Evolutionary conservation across 768 basidiomycete genomes (phyloP), one percentile per base, ranked within the genome.

Genomic region (Xanthoconium purpureum): DNA sequence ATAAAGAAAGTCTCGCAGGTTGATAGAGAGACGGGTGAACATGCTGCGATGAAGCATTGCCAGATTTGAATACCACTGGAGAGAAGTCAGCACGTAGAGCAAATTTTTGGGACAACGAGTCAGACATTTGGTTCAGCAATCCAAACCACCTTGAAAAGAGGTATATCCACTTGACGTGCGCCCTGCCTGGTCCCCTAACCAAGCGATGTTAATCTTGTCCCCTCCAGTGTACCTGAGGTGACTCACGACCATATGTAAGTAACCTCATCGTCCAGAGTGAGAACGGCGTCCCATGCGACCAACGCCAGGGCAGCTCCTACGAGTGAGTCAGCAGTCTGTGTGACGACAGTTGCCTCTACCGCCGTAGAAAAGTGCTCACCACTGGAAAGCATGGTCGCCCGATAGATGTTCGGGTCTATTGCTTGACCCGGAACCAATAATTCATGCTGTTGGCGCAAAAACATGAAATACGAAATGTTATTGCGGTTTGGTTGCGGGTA

Each of bases 61-160:
- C 55, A 55, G 18, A 56, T 4, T 15, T 49, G 54, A 14, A 47
- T 12, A 6, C 6, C 29, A 30, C 65, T 66, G 36, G 14, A 45
- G n/a, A 46, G 17, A 15, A 5, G 18, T 62, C 9, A 65, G 28
- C 20, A 57, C 40, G 17, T 53, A n/a, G 10, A 12, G 18, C 12
- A 40, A 44, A 24, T 35, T 13, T 45, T 47, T 38, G 6, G 37
- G n/a, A 39, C 11, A 10, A 35, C 6, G 35, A 9, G 7, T 7
- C 46, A 2, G 14, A 66, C 66, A 65, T 47, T 52, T 57, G 57
- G 13, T 57, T 57, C 52, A 52, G 3, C 33, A 66, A 17, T 51
- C 66, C 65, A 43, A 65, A 65, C 66, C 65, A 67, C 54, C 38
- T 66, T 1, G 66, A 29, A 17, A 66, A 57, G 28, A 66, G 48